These are phyloP conservation scores for Monosporascus sp. DNA, from an alignment of 2,329 filamentous ascomycete species.

Conservation along the genomic window DNA sequence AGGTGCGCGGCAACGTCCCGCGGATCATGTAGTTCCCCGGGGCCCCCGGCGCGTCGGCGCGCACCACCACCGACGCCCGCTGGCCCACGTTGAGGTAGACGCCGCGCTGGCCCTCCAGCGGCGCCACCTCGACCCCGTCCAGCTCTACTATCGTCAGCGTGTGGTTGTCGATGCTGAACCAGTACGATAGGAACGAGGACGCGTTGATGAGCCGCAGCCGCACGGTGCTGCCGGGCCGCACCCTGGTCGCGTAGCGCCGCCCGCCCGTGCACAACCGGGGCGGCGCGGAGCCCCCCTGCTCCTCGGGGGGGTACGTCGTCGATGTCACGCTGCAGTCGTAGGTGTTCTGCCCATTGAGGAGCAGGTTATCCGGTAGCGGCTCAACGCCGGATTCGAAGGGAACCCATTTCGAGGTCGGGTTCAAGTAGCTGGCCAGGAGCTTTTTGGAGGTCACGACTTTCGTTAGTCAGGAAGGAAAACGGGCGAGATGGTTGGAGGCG, in stretches of 20 bases:
- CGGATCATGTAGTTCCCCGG: constrained; percentile 30
- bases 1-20: constrained; percentile 28
- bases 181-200: constrained; percentile 32
- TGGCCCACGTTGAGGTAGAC: constrained; percentile 36
- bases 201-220: constrained; percentile 36
- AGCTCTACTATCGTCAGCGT: constrained; percentile 33
- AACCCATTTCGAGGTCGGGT: constrained; percentile 29
- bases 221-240: constrained; percentile 21
- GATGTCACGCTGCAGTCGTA: constrained; percentile 29
- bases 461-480: no score
- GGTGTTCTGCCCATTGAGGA: constrained; percentile 34
- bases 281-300: neutral
- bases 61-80: constrained; percentile 32
- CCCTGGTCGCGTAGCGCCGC: constrained; percentile 25
- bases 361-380: constrained; percentile 34
- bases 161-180: constrained; percentile 35
- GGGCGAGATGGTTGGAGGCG: neutral
- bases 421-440: constrained; percentile 27
- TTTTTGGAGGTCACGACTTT: constrained; percentile 1
- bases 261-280: constrained; percentile 24
- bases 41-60: constrained; percentile 21
- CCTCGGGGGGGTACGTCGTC: constrained; percentile 20
- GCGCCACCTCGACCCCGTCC: constrained; percentile 34
- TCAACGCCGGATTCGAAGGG: constrained; percentile 32
- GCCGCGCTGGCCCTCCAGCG: constrained; percentile 25